These are phyloP conservation scores for Vitellaria paradoxa DNA, from an alignment of 179 eudicot genomes.

Conservation along the genomic window DNA sequence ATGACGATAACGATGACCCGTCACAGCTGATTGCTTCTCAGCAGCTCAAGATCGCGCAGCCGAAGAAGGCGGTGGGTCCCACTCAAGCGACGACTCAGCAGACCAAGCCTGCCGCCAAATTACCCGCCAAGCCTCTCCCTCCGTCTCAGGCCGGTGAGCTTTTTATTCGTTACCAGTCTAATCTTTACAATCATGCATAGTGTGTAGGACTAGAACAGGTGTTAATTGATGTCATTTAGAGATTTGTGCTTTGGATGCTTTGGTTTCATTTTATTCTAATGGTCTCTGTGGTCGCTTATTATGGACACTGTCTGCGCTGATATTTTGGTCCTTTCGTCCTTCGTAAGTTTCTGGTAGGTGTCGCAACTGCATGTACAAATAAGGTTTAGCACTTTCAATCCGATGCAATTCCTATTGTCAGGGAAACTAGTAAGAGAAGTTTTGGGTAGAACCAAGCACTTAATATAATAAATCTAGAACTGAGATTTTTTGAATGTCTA, in stretches of 20 bases:
- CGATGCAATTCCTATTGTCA: background rate
- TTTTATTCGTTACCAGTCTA: background rate
- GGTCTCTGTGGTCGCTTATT: background rate
- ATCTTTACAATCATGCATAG: background rate
- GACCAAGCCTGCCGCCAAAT: constrained; percentile 25
- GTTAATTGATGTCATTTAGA: background rate
- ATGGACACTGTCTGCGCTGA: too few relatives aligned
- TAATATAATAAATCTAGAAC: too few relatives aligned
- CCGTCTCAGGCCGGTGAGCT: constrained; percentile 67
- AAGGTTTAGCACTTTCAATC: background rate
- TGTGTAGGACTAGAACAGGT: background rate
- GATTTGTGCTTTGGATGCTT: background rate
- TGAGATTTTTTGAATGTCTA: too few relatives aligned
- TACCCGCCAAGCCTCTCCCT: constrained; percentile 65
- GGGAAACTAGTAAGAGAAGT: too few relatives aligned
- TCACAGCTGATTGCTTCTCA: constrained; percentile 32
- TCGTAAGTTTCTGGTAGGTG: too few relatives aligned
- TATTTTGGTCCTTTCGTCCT: too few relatives aligned
- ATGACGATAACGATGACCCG: constrained; percentile 56
- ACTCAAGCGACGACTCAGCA: background rate
- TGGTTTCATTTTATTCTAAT: background rate
- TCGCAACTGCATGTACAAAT: background rate
- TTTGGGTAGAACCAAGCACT: background rate
- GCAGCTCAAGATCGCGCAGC: constrained; percentile 15
- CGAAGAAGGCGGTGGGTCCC: constrained; percentile 31